Evolutionary conservation across 768 basidiomycete genomes (phyloP).

Genomic region (Pulveroboletus frians): DNA sequence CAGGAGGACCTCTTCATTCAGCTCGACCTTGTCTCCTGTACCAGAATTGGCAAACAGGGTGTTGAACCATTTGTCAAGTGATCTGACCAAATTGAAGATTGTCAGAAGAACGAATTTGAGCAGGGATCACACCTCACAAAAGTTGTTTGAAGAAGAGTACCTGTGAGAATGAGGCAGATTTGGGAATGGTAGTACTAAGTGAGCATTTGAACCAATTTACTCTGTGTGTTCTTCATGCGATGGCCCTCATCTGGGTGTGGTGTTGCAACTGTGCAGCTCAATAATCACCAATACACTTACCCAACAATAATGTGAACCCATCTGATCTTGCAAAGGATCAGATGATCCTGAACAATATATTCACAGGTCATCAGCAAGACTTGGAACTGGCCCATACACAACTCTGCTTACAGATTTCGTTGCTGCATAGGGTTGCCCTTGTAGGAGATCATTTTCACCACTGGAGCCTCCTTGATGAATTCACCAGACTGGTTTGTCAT

Average conservation of each 20-base stretch:
- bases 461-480: slow-evolving; percentile 95
- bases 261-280: slow-evolving; percentile 2
- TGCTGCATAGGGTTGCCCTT: slow-evolving; percentile 88
- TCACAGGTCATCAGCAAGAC: slow-evolving; percentile 94
- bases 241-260: slow-evolving; percentile 76
- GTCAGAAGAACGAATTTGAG: slow-evolving; percentile 94
- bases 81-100: slow-evolving; percentile 98
- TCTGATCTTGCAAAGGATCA: slow-evolving; percentile 80
- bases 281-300: slow-evolving; percentile 32
- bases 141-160: slow-evolving; percentile 96
- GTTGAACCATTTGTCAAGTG: slow-evolving; percentile 99
- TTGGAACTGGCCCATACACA: slow-evolving; percentile 81
- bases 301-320: slow-evolving; percentile 99
- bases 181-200: slow-evolving; percentile 90
- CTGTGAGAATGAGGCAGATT: slow-evolving; percentile 90
- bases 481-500: slow-evolving; percentile 98
- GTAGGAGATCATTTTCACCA: slow-evolving; percentile 74
- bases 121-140: slow-evolving; percentile 92
- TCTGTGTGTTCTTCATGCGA: slow-evolving; percentile 95
- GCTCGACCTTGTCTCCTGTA: slow-evolving; percentile 93
- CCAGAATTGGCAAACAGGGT: slow-evolving; percentile 99
- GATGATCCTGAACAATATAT: slow-evolving; percentile 97
- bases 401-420: slow-evolving; percentile 67
- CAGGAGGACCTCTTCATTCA: slow-evolving; percentile 97
- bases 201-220: slow-evolving; percentile 84